Conservation (phyloP, 345 rosid species). For the Gossypium anomalum region DNA sequence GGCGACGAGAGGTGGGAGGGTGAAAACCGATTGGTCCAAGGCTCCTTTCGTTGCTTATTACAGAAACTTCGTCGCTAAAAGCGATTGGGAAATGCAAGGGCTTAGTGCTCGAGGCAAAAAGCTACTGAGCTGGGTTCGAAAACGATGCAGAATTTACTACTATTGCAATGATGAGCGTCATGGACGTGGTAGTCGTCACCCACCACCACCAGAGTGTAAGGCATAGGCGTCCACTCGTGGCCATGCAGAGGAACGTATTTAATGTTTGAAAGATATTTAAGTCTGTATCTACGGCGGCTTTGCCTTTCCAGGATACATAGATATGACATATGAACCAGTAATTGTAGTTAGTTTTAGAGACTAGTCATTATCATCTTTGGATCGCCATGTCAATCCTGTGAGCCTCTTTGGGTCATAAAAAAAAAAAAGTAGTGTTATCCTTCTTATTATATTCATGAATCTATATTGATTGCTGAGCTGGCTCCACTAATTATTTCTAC, state of each 20-base stretch:
- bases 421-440: neutral
- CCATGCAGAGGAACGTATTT: neutral
- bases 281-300: neutral
- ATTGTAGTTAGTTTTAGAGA: constrained; percentile 2
- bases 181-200: constrained; percentile 11
- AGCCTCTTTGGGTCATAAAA: constrained; percentile 2
- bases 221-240: neutral
- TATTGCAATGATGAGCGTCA: constrained; percentile 24
- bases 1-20: constrained; percentile 16
- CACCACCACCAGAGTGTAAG: constrained; percentile 10
- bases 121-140: constrained; percentile 31
- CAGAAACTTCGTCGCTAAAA: neutral
- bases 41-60: constrained; percentile 13
- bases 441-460: neutral
- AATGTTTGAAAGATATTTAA: constrained; percentile 9
- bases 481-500: neutral
- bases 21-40: constrained; percentile 10
- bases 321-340: neutral
- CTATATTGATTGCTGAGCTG: neutral
- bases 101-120: constrained; percentile 18
- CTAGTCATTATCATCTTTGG: neutral
- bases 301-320: neutral
- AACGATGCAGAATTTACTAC: constrained; percentile 33
- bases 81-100: constrained; percentile 5
- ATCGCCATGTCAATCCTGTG: constrained; percentile 9